Percentiles rank a stretch among this genome's conserved stretches.
These are phyloP conservation scores for Rhizophora mangle DNA, from an alignment of 345 rosid genomes.

Conservation along the genomic window DNA sequence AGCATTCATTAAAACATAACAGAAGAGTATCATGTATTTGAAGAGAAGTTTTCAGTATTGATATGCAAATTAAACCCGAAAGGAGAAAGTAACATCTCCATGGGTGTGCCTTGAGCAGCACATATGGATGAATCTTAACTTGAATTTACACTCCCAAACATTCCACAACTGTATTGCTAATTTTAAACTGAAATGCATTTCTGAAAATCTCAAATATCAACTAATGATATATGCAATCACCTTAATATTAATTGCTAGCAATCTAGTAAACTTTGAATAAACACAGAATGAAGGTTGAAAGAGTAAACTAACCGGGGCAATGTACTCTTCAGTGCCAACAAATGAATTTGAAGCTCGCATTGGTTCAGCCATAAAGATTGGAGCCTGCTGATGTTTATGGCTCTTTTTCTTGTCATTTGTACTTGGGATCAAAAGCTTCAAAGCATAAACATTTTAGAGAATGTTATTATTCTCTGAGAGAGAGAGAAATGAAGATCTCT, in stretches of 20 bases:
- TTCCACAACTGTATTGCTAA: background rate
- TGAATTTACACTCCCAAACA: no score
- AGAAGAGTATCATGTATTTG: background rate
- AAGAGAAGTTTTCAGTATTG: background rate
- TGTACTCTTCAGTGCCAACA: slow-evolving; percentile 97
- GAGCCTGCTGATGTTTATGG: slow-evolving; percentile 47
- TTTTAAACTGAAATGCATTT: background rate
- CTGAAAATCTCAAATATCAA: no score
- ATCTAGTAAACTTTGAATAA: no score
- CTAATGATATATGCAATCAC: no score
- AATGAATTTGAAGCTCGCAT: slow-evolving; percentile 96
- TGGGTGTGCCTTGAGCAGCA: no score
- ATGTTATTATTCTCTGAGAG: background rate
- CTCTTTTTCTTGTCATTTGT: slow-evolving; percentile 58
- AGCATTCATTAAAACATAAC: no score
- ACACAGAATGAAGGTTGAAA: background rate
- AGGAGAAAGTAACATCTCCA: no score
- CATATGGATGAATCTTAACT: no score
- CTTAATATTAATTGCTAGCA: no score
- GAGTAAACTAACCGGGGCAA: slow-evolving; percentile 72
- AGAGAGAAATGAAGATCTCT: background rate
- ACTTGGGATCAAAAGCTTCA: slow-evolving; percentile 66
- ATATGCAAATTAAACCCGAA: no score
- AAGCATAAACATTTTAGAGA: background rate
- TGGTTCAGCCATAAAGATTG: slow-evolving; percentile 91